These are phyloP conservation scores for Neurospora crassa DNA, from an alignment of 2,329 filamentous ascomycete genomes.

Conservation along the genomic window DNA sequence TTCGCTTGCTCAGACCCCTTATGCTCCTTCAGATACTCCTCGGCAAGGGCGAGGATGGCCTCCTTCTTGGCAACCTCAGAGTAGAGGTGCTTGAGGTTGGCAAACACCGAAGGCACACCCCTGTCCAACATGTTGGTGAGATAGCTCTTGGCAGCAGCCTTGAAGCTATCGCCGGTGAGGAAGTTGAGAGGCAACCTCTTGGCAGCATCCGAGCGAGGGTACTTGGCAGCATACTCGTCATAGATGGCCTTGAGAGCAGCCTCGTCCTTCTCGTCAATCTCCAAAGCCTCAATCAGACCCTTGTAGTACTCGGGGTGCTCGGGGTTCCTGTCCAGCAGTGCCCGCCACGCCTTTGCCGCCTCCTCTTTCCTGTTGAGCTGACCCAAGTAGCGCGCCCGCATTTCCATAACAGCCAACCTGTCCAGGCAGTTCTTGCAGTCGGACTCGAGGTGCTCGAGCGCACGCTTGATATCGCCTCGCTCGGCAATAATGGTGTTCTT, in stretches of 20 bases:
- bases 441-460: constrained; percentile 75
- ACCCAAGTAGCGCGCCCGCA: constrained; percentile 73
- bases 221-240: constrained; percentile 71
- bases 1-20: constrained; percentile 28
- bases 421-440: constrained; percentile 73
- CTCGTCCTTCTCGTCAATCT: constrained; percentile 46
- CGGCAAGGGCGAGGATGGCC: constrained; percentile 64
- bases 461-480: constrained; percentile 70
- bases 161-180: constrained; percentile 72
- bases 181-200: constrained; percentile 85
- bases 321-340: constrained; percentile 74
- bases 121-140: constrained; percentile 78
- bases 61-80: constrained; percentile 66
- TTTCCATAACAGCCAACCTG: constrained; percentile 74
- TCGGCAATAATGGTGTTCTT: constrained; percentile 94
- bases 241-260: constrained; percentile 60
- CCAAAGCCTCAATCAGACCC: constrained; percentile 60
- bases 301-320: constrained; percentile 85
- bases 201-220: constrained; percentile 74
- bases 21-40: constrained; percentile 62
- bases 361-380: constrained; percentile 70
- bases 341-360: constrained; percentile 70
- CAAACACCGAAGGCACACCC: constrained; percentile 91
- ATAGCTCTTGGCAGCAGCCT: constrained; percentile 67
- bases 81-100: constrained; percentile 93